Evolutionary conservation across 139 green algal species (phyloP), one percentile per base, ranked within the genome.

Genomic region (Chlamydomonas incerta): DNA sequence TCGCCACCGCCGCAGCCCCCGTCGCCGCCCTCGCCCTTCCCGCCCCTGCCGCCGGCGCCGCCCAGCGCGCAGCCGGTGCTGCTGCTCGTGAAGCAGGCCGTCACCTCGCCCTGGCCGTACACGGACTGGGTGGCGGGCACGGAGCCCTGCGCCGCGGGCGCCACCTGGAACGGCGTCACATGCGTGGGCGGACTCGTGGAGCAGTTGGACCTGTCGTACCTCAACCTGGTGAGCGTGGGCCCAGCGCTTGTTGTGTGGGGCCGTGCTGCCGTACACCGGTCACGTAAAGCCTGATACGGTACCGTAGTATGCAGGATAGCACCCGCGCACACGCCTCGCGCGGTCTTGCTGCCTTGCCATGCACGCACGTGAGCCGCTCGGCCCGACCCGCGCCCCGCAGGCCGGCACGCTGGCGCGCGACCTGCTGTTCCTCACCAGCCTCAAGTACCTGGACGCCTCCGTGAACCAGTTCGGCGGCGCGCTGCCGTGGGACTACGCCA

Each of bases 371-470:
- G 41, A 13, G 41, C 41, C 41, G 41, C 6, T 50, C 8, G n/a
- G n/a, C n/a, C n/a, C n/a, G n/a, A n/a, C n/a, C n/a, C 8, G 23
- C 23, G 2, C 31, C 58, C 57, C 15, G 31, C 81, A 87, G 81
- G 21, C 33, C 28, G 84, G 75, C 41, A 73, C 86, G 33, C 58
- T 91, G 47, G 79, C 83, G 2, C 31, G 8, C 1, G 46, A 82
- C 47, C 35, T 91, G 46, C 24, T 72, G 8, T 60, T 50, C 34
- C 65, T 90, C 1, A 20, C 57, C 47, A 74, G 31, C 29, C 68
- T 90, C 3, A 1, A 6, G 15, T 34, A 33, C 5, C 26, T 90
- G 17, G 79, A 92, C 73, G 52, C 89, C 31, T 68, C 65, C 23
- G 23, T 79, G 47, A 76, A 69, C 60, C 4, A 21, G 1, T 63